phyloP scores from a whole-genome alignment of 2,329 filamentous ascomycete species.

The Camillea tinctor region DNA sequence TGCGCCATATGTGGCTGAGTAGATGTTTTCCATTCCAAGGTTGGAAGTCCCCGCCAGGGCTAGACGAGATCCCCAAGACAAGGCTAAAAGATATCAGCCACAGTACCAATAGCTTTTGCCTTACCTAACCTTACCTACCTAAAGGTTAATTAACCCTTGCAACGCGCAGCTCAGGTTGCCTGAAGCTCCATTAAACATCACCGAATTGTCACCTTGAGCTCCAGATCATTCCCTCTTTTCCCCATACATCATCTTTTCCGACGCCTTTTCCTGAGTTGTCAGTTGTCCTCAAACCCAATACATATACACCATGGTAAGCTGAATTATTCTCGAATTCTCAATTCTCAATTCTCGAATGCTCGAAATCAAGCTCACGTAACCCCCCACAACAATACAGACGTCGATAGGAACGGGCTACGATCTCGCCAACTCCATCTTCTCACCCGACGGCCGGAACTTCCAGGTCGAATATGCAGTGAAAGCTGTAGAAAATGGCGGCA shows the following conservation, averaged over 20 bases:
- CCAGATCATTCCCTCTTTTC: conserved; percentile 3
- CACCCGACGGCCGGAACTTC: conserved; percentile 97
- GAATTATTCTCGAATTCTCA: not conserved
- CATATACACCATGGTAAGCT: conserved; percentile 20
- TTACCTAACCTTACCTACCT: conserved; percentile 2
- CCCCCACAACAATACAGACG: conserved; percentile 62
- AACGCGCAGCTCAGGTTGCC: conserved; percentile 33
- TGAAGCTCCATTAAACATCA: conserved; percentile 22
- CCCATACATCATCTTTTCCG: not conserved
- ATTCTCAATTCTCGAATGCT: not conserved
- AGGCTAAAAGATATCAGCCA: no score
- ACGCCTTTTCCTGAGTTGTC: not conserved
- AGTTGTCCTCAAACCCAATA: not conserved
- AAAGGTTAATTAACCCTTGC: no score
- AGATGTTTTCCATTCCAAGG: no score
- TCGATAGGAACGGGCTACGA: conserved; percentile 99
- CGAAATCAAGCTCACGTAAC: conserved; percentile 17
- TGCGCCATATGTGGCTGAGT: conserved; percentile 6
- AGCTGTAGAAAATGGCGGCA: conserved; percentile 97
- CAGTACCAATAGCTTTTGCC: not conserved
- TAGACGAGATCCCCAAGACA: no score
- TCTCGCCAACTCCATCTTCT: conserved; percentile 99
- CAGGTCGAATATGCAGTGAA: conserved; percentile 99
- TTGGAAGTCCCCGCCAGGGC: no score
- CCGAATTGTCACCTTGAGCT: conserved; percentile 17